Evolutionary conservation across 78 protist species (phyloP).

Genomic region (Cavenderia fasciculata): DNA sequence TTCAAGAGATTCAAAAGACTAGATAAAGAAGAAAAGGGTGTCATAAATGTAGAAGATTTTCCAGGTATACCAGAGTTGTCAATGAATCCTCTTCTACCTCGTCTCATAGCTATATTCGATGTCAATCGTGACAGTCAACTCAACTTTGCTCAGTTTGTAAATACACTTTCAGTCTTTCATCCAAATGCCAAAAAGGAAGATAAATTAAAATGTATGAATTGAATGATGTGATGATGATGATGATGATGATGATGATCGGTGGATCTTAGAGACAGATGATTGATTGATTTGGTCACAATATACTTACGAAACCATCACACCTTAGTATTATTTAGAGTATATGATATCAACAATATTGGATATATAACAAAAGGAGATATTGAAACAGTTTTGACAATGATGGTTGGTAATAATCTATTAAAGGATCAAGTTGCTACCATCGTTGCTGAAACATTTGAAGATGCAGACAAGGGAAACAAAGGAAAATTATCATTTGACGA

Average conservation of each 20-base stretch:
- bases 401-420: constrained; percentile 79
- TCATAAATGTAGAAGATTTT: constrained; percentile 80
- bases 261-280: no score
- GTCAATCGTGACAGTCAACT: constrained; percentile 70
- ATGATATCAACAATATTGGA: constrained; percentile 82
- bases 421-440: constrained; percentile 63
- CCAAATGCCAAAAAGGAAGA: constrained; percentile 68
- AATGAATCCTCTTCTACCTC: constrained; percentile 84
- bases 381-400: constrained; percentile 61
- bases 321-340: constrained; percentile 68
- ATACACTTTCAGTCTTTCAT: constrained; percentile 72
- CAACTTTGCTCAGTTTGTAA: constrained; percentile 79
- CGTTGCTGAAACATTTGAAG: constrained; percentile 82
- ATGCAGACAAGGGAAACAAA: constrained; percentile 71
- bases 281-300: background rate
- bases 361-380: constrained; percentile 71
- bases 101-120: constrained; percentile 77
- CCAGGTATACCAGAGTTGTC: constrained; percentile 82
- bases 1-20: constrained; percentile 83
- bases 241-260: no score
- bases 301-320: background rate
- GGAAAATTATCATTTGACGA: constrained; percentile 80
- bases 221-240: background rate
- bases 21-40: constrained; percentile 78
- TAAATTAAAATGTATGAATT: constrained; percentile 68